A percentile compares a stretch with the other conserved stretches of the same genome.
Conservation (phyloP, 305 asterid genomes). For the Solanum hybrid region DNA sequence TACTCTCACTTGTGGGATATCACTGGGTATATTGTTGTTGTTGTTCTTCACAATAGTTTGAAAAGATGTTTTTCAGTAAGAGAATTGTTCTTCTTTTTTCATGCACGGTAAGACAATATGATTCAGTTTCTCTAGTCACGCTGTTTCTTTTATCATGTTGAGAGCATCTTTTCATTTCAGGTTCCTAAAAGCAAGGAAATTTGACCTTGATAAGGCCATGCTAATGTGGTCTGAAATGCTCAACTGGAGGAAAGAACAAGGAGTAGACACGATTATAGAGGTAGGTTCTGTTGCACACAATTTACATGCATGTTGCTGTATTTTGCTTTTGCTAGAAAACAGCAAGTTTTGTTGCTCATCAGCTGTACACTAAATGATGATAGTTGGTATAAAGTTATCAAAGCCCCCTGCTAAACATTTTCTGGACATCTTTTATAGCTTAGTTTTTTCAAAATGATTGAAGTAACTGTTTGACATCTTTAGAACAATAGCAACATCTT, state of each 20-base stretch:
- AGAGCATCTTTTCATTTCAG: conserved; percentile 33
- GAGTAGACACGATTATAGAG: conserved; percentile 74
- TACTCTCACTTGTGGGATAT: neutral
- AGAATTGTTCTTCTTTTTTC: neutral
- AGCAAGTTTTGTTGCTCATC: neutral
- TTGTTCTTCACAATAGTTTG: neutral
- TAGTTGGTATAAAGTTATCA: neutral
- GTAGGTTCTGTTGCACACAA: conserved; percentile 24
- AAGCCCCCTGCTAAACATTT: neutral
- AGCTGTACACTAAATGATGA: neutral
- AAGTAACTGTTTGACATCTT: neutral
- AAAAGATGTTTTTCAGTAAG: neutral
- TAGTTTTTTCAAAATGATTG: neutral
- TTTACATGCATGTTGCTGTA: neutral
- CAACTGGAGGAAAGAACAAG: conserved; percentile 80
- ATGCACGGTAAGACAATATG: neutral
- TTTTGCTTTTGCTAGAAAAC: neutral
- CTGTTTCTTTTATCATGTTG: neutral
- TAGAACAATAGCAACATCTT: neutral
- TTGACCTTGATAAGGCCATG: conserved; percentile 77
- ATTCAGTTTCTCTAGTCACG: neutral
- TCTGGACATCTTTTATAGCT: neutral
- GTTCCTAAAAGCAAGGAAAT: conserved; percentile 85
- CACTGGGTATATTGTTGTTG: neutral
- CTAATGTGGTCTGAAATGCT: conserved; percentile 96